phyloP scores from a whole-genome alignment of 805 yeast genomes.

The Yamadazyma scolyti region DNA sequence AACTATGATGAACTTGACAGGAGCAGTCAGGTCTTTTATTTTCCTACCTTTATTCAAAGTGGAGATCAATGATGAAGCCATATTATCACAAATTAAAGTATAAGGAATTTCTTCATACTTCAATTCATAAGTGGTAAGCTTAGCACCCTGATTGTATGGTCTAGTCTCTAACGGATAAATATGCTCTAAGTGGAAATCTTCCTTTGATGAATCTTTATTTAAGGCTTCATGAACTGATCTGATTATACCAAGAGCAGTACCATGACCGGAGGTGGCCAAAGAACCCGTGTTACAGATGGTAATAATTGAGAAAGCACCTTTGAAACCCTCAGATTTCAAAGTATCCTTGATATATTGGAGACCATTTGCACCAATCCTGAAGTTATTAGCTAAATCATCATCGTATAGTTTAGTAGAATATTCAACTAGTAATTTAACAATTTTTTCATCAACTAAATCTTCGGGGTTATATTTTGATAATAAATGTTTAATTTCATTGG shows the following conservation, averaged over 20 bases:
- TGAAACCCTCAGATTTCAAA: conserved; percentile 44
- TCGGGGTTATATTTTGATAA: conserved; percentile 14
- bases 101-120: conserved; percentile 84
- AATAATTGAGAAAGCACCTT: conserved; percentile 72
- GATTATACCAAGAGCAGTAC: conserved; percentile 92
- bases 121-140: conserved; percentile 87
- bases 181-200: conserved; percentile 52
- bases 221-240: conserved; percentile 59
- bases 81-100: conserved; percentile 84
- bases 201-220: conserved; percentile 23
- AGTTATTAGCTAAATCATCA: conserved; percentile 77
- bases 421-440: conserved; percentile 30
- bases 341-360: conserved; percentile 55
- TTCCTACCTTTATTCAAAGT: conserved; percentile 30
- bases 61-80: conserved; percentile 75
- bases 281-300: conserved; percentile 98
- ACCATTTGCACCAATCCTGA: conserved; percentile 77
- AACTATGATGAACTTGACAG: conserved; percentile 83
- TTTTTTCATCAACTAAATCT: conserved; percentile 18
- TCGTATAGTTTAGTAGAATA: conserved; percentile 58
- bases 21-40: conserved; percentile 37
- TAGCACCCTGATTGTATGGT: conserved; percentile 95
- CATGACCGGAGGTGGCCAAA: conserved; percentile 95
- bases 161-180: conserved; percentile 91
- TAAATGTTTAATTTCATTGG: conserved; percentile 43